Percentiles rank a stretch among this genome's conserved stretches.
phyloP scores from a whole-genome alignment of 129 eudicot species.

The Rutidosis leptorrhynchoides region DNA sequence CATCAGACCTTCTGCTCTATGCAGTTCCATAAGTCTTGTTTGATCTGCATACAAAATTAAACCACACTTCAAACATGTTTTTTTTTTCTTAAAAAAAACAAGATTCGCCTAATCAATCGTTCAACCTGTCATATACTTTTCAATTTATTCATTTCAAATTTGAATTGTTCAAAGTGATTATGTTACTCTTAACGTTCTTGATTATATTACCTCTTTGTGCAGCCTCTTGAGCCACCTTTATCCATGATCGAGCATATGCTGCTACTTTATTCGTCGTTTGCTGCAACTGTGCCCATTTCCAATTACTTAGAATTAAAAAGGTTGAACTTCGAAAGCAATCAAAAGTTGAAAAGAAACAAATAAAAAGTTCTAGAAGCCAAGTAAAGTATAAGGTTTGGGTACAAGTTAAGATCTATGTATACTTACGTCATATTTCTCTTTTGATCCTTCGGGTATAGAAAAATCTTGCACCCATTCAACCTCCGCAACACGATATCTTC shows the following conservation, averaged over 20 bases:
- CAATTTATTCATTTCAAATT: neutral
- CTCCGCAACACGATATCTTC: slow-evolving; percentile 89
- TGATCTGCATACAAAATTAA: slow-evolving; percentile 43
- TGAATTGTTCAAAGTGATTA: neutral
- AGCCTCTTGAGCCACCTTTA: slow-evolving; percentile 73
- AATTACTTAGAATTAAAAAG: slow-evolving; percentile 11
- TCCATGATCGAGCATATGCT: slow-evolving; percentile 70
- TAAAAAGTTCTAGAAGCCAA: neutral
- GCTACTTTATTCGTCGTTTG: slow-evolving; percentile 62
- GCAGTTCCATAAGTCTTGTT: slow-evolving; percentile 64
- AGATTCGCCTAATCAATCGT: neutral
- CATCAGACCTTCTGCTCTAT: slow-evolving; percentile 84
- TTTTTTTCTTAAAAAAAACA: neutral
- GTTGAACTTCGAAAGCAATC: neutral
- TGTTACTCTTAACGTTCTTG: neutral
- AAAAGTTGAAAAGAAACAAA: neutral
- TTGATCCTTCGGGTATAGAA: slow-evolving; percentile 66
- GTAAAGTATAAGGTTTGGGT: neutral
- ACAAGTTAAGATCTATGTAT: slow-evolving; percentile 10
- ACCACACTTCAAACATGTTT: neutral
- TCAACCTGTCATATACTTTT: neutral
- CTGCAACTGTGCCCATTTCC: slow-evolving; percentile 47
- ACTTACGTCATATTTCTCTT: slow-evolving; percentile 69
- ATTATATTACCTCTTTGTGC: slow-evolving; percentile 60
- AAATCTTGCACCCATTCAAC: slow-evolving; percentile 90